Base-by-base conservation (phyloP, 2,329 filamentous ascomycete species). In the Cladosporium cucumerinum region DNA sequence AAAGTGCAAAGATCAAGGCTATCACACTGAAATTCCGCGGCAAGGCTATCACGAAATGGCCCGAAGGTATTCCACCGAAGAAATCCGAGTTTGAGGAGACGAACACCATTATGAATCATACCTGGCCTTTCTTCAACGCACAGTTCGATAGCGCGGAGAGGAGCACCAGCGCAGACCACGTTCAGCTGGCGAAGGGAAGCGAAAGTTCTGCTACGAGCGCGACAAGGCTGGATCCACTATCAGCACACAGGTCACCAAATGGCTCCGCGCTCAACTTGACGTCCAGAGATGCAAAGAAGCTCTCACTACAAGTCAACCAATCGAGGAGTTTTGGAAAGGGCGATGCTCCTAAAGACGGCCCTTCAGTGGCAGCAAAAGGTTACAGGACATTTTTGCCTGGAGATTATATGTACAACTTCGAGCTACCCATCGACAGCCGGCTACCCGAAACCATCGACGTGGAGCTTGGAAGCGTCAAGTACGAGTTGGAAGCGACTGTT, bases 1-100 rank as follows among this genome's bases (percentile, higher is more conserved):
- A 98, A 75, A 90, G 91, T 69, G 87, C 93, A 55, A 99, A 99
- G 79, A 88, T 99, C 70, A 97, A 97, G 81, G 89, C 92, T 4
- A 86, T 99, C 26, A 93, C 90, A 6, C 82, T 99, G 61, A 94
- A 91, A 72, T 91, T 99, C 70, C 86, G 89, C 48, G 95, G 94
- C 32, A 89, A 88, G 74, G 92, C 93, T 3, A 86, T 90, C 68
- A 98, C 95, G 1, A 93, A 97, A 74, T 99, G 95, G 95, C 94
- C 95, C 18, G 95, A 98, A 80, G 87, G 93, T 59, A 95, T 98
- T 32, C 94, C 95, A 3, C 93, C 93, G 0, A 85, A 89, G 65
- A 97, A 96, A 77, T 85, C 89, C 1, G 91, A 96, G 48, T 87
- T 92, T 61, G 89, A 87, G 72, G 93, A 98, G 74, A 90, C 92